These are phyloP conservation scores for Picea glauca DNA, from an alignment of 75 land plant species.

Conservation along the genomic window DNA sequence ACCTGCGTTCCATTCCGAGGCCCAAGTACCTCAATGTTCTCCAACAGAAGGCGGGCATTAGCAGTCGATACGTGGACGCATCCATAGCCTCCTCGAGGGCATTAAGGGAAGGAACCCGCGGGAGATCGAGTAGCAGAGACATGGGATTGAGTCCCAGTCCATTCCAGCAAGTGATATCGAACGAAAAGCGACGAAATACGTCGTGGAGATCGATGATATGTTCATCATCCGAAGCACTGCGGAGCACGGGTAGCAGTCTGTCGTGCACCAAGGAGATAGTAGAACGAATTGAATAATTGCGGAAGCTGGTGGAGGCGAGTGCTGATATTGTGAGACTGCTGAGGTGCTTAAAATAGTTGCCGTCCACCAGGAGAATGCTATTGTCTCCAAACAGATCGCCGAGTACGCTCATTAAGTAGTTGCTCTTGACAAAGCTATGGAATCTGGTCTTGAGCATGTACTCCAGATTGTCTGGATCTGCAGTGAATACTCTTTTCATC, in stretches of 20 bases:
- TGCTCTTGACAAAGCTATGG: constrained; percentile 66
- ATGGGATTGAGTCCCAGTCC: constrained; percentile 17
- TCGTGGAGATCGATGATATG: constrained; percentile 25
- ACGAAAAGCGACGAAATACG: constrained; percentile 20
- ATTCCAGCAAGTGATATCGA: constrained; percentile 18
- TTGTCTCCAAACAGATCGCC: constrained; percentile 81
- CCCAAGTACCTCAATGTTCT: constrained; percentile 30
- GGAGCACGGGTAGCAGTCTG: background rate
- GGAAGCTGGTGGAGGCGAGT: background rate
- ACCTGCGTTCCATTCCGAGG: constrained; percentile 46
- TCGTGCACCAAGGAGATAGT: background rate
- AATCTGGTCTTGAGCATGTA: constrained; percentile 69
- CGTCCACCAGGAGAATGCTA: constrained; percentile 60
- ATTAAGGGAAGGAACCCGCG: constrained; percentile 10
- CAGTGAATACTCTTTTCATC: constrained; percentile 54
- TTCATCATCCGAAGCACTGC: background rate
- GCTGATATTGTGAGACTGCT: background rate
- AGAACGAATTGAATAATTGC: background rate
- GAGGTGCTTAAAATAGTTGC: constrained; percentile 18
- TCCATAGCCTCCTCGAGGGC: constrained; percentile 40
- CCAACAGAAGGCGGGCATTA: constrained; percentile 40
- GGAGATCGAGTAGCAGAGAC: constrained; percentile 13
- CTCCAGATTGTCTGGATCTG: constrained; percentile 75
- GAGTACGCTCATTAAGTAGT: constrained; percentile 30
- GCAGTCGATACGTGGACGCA: constrained; percentile 27